Base-by-base conservation (phyloP, 202 grass and related monocot genomes). In the Carex arenaria region DNA sequence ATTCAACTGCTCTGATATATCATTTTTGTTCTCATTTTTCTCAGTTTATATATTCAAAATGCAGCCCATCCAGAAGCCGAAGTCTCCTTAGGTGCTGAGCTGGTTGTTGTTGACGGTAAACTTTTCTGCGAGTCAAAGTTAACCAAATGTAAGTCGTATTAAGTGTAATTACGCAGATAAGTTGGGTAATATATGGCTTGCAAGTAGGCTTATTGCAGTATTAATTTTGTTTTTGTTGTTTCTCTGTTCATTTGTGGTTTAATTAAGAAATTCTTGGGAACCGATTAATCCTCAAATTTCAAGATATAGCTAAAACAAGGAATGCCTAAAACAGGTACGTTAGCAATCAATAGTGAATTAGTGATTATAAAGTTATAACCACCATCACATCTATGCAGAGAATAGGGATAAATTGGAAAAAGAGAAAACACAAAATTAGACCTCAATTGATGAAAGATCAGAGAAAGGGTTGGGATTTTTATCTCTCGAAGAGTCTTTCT, bases 11-110 rank as follows among this genome's bases (percentile, higher is more conserved):
- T 55, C 38, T 65, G 7, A 53, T 60, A 8, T 30, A 80, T 72
- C 52, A 51, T 72, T 12, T 69, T 81, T 60, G 65, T 47, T 62
- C 36, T 54, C 17, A 36, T 72, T 51, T 55, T 4, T 63, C n/a
- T 34, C 30, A 12, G 11, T 80, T 65, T 69, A 42, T 32, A 53
- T 73, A 80, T 40, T 99, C 85, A 99, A 90, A 99, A 99, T 84
- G 91, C 93, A 9, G 96, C 96, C 96, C 96, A 99, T 82, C 96
- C 96, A 54, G 96, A 89, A 84, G 93, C 93, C 4, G 96, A 87
- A 86, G 81, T 82, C 82, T 99, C 96, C 61, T 85, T 80, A 85
- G 90, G 86, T 61, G 81, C 89, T 1, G 78, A 63, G 52, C 90
- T 90, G 47, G 80, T 68, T 9, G 88, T 70, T 0, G 86, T 73